A percentile compares a stretch with the other conserved stretches of the same genome.
Evolutionary conservation across 139 green algal genomes (phyloP).

Genomic region (Ostreobium quekettii): DNA sequence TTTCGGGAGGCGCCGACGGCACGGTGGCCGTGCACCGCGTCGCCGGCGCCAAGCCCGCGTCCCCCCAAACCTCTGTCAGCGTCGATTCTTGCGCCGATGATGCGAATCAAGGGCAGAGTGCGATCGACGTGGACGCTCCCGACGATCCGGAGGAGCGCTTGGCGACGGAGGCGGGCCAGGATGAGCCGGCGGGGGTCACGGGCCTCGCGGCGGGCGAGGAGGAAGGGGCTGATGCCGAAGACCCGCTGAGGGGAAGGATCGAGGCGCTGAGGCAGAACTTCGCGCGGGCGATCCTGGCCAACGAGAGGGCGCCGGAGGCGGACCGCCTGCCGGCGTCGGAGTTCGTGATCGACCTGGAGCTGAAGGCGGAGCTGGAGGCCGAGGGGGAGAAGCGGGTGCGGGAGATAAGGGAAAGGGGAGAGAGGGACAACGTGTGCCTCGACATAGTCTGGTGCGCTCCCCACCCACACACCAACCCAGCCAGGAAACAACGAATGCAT

Average conservation of each 20-base stretch:
- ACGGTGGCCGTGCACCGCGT: conserved; percentile 10
- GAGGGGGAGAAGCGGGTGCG: conserved; percentile 24
- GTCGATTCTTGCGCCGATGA: no score
- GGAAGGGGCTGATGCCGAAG: background rate
- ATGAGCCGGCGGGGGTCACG: background rate
- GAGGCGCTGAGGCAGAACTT: conserved; percentile 20
- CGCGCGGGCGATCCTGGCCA: conserved; percentile 11
- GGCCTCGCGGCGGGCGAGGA: background rate
- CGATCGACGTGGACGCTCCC: conserved; percentile 19
- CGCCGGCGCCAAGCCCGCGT: background rate
- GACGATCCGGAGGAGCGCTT: conserved; percentile 19
- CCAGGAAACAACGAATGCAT: no score
- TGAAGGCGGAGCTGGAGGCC: conserved; percentile 27
- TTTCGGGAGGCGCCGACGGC: conserved; percentile 17
- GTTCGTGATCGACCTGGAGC: conserved; percentile 28
- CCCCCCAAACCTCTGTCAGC: background rate
- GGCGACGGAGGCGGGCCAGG: conserved; percentile 6
- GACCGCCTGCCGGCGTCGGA: conserved; percentile 22
- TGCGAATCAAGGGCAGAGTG: no score
- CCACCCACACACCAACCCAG: no score
- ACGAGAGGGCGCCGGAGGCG: conserved; percentile 27
- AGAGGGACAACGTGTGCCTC: conserved; percentile 16
- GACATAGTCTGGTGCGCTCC: background rate
- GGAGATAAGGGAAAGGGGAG: background rate
- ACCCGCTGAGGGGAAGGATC: conserved; percentile 8